Evolutionary conservation across 371 early-diverging fungal genomes (phyloP), one percentile per base, ranked within the genome.

Genomic region (Rhizopus arrhizus): DNA sequence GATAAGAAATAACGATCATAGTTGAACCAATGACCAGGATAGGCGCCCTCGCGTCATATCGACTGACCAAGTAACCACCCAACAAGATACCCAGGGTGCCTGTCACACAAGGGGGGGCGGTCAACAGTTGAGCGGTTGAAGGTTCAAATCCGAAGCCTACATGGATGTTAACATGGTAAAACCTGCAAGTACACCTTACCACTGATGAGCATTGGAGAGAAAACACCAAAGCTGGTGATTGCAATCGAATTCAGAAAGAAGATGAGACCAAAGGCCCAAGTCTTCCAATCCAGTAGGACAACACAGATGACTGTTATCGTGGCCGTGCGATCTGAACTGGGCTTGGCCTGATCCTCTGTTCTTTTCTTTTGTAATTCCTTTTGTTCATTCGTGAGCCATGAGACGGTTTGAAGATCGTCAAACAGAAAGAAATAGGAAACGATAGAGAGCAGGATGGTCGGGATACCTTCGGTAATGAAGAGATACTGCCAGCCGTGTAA

Each of bases 151-250:
- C 73, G 54, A 73, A 70, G 22, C 71, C 71, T 71, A 58, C 5
- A 15, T 73, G 72, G 63, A 89, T 84, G 40, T 89, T 85, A 43
- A 84, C 85, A 1, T 89, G 85, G 47, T 81, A 78, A 68, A 84
- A 80, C n/a, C 85, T 29, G 11, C 10, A 22, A 8, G 16, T 4
- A 13, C 35, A 7, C 3, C 8, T 51, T 64, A 71, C 70, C 70
- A 51, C 60, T 60, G 40, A 73, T 70, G 1, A 73, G 28, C 3
- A 46, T 60, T 5, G 74, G 74, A 3, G 64, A 38, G 58, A 73
- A 73, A 4, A 70, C 60, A 4, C 55, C 52, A 28, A 65, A 48
- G 42, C 70, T 70, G 3, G 59, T 61, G 2, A 67, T 13, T 32
- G 50, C 62, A 8, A 69, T 62, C 10, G 56, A 57, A 50, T 70